Conservation (phyloP, 2,329 filamentous ascomycete genomes). For the Talaromyces verruculosus region DNA sequence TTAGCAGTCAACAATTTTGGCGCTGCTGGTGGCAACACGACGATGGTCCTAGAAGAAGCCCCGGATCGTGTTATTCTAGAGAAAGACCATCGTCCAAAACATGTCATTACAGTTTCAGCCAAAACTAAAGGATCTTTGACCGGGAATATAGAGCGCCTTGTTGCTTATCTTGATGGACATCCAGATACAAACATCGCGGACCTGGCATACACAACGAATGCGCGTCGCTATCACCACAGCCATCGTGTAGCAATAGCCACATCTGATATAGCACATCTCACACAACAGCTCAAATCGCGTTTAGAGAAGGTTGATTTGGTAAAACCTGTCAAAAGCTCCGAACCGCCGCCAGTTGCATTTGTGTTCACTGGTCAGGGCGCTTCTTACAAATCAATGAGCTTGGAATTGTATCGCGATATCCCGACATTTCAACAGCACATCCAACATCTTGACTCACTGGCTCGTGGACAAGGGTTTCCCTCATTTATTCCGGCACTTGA, state of each 20-base stretch:
- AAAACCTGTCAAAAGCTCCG: slow-evolving; percentile 5
- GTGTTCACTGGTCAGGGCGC: slow-evolving; percentile 36
- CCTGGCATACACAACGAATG: slow-evolving; percentile 67
- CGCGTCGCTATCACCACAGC: slow-evolving; percentile 49
- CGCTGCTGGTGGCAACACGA: slow-evolving; percentile 65
- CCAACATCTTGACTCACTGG: slow-evolving; percentile 31
- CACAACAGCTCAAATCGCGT: slow-evolving; percentile 16
- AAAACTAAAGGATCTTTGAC: slow-evolving; percentile 48
- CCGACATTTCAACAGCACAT: slow-evolving; percentile 33
- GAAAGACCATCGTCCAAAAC: slow-evolving; percentile 52
- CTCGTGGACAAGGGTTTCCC: slow-evolving; percentile 33
- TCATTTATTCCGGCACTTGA: slow-evolving; percentile 30
- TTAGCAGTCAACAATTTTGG: slow-evolving; percentile 66
- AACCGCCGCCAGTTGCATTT: slow-evolving; percentile 32
- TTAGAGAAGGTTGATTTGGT: slow-evolving; percentile 5
- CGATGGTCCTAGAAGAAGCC: slow-evolving; percentile 42
- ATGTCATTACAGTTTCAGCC: slow-evolving; percentile 58
- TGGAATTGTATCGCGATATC: slow-evolving; percentile 30
- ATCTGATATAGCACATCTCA: slow-evolving; percentile 24
- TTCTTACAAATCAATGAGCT: slow-evolving; percentile 28
- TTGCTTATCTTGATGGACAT: slow-evolving; percentile 23
- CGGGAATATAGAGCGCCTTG: slow-evolving; percentile 47
- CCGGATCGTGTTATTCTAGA: slow-evolving; percentile 35
- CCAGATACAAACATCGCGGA: slow-evolving; percentile 52
- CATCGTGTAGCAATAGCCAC: slow-evolving; percentile 29